Percentiles rank a stretch among this genome's conserved stretches.
Evolutionary conservation across 139 green algal species (phyloP).

Genomic region (Chlamydomonas sphaeroides): DNA sequence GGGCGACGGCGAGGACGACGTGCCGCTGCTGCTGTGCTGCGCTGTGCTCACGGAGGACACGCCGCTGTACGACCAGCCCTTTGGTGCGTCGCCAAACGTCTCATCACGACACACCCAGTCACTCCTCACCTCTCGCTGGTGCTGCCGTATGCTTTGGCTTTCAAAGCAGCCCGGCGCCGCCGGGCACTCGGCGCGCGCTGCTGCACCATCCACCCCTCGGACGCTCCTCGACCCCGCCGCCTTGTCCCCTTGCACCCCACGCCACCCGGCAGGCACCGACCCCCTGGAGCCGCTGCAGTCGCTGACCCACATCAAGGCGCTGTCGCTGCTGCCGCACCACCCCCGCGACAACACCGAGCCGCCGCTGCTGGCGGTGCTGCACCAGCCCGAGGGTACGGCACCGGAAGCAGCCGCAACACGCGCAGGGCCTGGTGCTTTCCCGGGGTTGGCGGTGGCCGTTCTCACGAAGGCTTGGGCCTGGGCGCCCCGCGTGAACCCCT

Average conservation of each 20-base stretch:
- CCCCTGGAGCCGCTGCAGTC: not conserved
- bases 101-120: no score
- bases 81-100: no score
- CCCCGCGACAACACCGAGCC: not conserved
- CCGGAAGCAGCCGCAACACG: not conserved
- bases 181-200: not conserved
- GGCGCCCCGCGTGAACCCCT: no score
- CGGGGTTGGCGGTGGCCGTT: not conserved
- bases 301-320: not conserved
- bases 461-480: no score
- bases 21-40: conserved; percentile 17
- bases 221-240: no score
- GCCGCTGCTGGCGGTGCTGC: conserved; percentile 41
- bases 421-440: not conserved
- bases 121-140: no score
- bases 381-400: conserved; percentile 14
- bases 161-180: not conserved
- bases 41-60: conserved; percentile 13
- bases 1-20: not conserved
- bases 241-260: no score
- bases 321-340: conserved; percentile 18
- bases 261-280: conserved; percentile 7
- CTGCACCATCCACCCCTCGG: not conserved
- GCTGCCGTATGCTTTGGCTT: no score
- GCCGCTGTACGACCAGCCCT: conserved; percentile 3